Evolutionary conservation across 1,139 yeast genomes (phyloP).

Genomic region (Hyphopichia pseudoburtonii): DNA sequence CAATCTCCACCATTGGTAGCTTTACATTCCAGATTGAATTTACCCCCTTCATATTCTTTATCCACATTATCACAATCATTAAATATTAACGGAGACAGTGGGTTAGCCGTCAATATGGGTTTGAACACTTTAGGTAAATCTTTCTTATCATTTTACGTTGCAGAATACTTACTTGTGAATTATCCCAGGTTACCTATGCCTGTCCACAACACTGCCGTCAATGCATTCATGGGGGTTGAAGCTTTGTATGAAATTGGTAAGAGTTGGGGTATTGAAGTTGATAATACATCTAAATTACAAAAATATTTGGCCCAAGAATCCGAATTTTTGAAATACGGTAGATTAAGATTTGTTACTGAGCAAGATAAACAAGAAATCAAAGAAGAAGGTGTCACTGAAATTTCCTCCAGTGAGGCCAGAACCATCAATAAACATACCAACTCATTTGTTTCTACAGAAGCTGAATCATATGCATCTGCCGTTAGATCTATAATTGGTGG

Average conservation of each 20-base stretch:
- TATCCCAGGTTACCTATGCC: slow-evolving; percentile 90
- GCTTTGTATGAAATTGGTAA: slow-evolving; percentile 66
- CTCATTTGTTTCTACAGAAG: slow-evolving; percentile 28
- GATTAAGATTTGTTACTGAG: slow-evolving; percentile 52
- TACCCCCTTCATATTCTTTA: slow-evolving; percentile 56
- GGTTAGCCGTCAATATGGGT: slow-evolving; percentile 74
- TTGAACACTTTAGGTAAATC: slow-evolving; percentile 78
- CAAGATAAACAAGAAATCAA: slow-evolving; percentile 34
- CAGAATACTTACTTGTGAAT: slow-evolving; percentile 67
- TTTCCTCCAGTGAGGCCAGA: slow-evolving; percentile 32
- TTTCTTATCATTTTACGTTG: slow-evolving; percentile 70
- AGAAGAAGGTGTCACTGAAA: slow-evolving; percentile 53
- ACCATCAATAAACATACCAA: slow-evolving; percentile 19
- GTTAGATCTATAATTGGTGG: slow-evolving; percentile 77
- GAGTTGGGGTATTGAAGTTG: slow-evolving; percentile 88
- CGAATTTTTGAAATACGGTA: slow-evolving; percentile 62
- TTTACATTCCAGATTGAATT: slow-evolving; percentile 72
- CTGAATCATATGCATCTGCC: slow-evolving; percentile 52
- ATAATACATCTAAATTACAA: slow-evolving; percentile 61
- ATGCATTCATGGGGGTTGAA: slow-evolving; percentile 66
- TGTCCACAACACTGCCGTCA: slow-evolving; percentile 71
- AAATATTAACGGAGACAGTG: slow-evolving; percentile 44
- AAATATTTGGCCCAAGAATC: slow-evolving; percentile 72
- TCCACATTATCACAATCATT: slow-evolving; percentile 81
- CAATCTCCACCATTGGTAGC: slow-evolving; percentile 73